Evolutionary conservation across 2,329 filamentous ascomycete species (phyloP).

Genomic region (Hypoxylon sp.): DNA sequence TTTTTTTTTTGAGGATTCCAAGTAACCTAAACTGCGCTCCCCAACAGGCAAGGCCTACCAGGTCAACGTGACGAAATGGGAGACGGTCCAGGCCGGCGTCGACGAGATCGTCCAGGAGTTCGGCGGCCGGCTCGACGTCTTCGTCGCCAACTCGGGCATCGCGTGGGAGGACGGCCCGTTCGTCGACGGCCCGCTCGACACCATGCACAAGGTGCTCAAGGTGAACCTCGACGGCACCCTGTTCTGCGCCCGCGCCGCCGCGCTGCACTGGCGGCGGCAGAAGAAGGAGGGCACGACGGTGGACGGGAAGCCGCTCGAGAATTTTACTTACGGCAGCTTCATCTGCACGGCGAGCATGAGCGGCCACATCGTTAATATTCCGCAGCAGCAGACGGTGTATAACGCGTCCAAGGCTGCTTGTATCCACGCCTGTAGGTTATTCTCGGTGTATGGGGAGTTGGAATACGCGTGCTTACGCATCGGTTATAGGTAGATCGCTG

Average conservation of each 20-base stretch:
- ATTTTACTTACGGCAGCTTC: conserved; percentile 75
- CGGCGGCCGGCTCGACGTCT: conserved; percentile 79
- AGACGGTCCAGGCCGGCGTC: conserved; percentile 64
- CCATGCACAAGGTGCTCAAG: conserved; percentile 74
- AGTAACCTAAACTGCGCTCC: neutral
- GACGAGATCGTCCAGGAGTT: conserved; percentile 71
- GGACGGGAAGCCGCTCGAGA: conserved; percentile 70
- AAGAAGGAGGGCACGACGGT: conserved; percentile 73
- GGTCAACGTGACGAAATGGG: conserved; percentile 68
- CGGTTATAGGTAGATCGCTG: conserved; percentile 69
- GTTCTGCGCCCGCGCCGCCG: conserved; percentile 79
- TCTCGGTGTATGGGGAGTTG: neutral
- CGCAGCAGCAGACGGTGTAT: conserved; percentile 79
- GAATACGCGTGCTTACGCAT: conserved; percentile 3
- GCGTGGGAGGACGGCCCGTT: conserved; percentile 77
- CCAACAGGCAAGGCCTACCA: conserved; percentile 68
- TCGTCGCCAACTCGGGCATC: conserved; percentile 83
- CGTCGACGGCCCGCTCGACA: conserved; percentile 72
- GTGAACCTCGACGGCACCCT: conserved; percentile 82
- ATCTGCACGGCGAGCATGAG: conserved; percentile 84
- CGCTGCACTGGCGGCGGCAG: conserved; percentile 76
- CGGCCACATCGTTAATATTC: conserved; percentile 81
- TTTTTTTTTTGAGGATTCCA: neutral
- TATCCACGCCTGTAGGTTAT: conserved; percentile 65
- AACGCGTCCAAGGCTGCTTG: conserved; percentile 78